Percentiles rank a stretch among this genome's conserved stretches.
Conservation (phyloP, 108 stramenopile species). For the Nitzschia sp. region DNA sequence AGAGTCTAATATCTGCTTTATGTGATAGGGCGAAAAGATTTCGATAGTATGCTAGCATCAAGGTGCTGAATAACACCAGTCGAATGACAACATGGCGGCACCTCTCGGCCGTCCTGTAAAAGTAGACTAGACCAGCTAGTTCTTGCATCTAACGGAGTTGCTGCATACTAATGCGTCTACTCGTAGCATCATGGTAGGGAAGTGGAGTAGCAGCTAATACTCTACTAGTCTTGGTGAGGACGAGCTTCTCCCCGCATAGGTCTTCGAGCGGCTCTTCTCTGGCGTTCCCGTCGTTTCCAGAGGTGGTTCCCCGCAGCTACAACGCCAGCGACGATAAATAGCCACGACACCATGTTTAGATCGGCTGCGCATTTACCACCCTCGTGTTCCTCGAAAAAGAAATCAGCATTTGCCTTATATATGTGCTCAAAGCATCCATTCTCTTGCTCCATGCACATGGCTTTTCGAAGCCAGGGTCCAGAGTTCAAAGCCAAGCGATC, state of each 20-base stretch:
- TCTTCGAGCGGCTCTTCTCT: conserved; percentile 42
- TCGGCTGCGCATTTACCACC: conserved; percentile 65
- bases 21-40: too few relatives aligned
- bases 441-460: conserved; percentile 39
- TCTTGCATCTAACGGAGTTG: too few relatives aligned
- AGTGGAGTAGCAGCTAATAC: too few relatives aligned
- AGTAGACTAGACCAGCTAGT: too few relatives aligned
- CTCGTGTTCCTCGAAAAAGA: conserved; percentile 47
- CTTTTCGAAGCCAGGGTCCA: conserved; percentile 47
- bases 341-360: conserved; percentile 42
- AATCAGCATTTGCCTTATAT: conserved; percentile 63
- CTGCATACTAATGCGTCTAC: too few relatives aligned
- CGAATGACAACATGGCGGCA: too few relatives aligned
- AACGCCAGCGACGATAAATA: conserved; percentile 40
- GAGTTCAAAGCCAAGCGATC: conserved; percentile 38
- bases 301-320: conserved; percentile 40
- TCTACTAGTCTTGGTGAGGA: conserved; percentile 59
- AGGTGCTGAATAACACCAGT: too few relatives aligned
- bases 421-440: conserved; percentile 66
- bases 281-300: conserved; percentile 56
- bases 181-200: too few relatives aligned
- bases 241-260: conserved; percentile 19
- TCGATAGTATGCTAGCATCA: too few relatives aligned
- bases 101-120: too few relatives aligned
- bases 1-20: too few relatives aligned